Base-by-base conservation (phyloP, 2,329 filamentous ascomycete genomes). In the Aotearoamyces nothofagi region DNA sequence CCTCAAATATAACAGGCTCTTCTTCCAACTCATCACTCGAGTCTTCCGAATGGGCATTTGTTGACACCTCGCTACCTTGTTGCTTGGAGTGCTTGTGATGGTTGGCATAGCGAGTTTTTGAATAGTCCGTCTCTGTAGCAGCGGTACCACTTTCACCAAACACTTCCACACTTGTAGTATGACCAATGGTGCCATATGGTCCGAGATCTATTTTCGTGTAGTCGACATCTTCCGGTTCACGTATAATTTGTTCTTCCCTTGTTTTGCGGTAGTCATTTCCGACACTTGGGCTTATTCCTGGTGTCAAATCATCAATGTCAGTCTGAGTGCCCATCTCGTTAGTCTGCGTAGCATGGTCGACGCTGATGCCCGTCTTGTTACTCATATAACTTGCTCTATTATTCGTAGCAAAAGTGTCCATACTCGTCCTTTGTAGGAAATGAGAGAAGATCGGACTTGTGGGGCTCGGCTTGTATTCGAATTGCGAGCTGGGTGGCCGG, bases 381-480 rank as follows among this genome's bases (percentile, higher is more conserved):
- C 77, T 76, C 58, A 83, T 81, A 40, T 70, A 83, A 51, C 82
- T 92, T 39, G 69, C 76, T 30, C 77, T 63, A 42, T 78, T 71
- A 46, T 71, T 79, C 54, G 61, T 60, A 10, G 57, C 50, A 27
- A 56, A 60, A 7, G 75, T 78, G 37, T 84, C 78, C 13, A 73
- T 57, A 53, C 81, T 92, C 46, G 69, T 71, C 35, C 78, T 51
- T 57, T 73, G 53, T 50, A 57, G 51, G 36, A 63, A 64, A 34
- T 58, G 63, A 29, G 58, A 56, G 32, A 62, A 67, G n/a, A 73
- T 56, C 1, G 84, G 82, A 50, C 82, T 92, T 7, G 70, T 70
- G 1, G 81, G 78, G 29, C 65, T 71, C 3, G 82, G 79, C 39
- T 73, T 73, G 52, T 81, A 90, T 45, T 87, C 81, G 50, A 94